Evolutionary conservation across 176 grass and related monocot species (phyloP), one percentile per base, ranked within the genome.

Genomic region (Rhynchospora tenuis): DNA sequence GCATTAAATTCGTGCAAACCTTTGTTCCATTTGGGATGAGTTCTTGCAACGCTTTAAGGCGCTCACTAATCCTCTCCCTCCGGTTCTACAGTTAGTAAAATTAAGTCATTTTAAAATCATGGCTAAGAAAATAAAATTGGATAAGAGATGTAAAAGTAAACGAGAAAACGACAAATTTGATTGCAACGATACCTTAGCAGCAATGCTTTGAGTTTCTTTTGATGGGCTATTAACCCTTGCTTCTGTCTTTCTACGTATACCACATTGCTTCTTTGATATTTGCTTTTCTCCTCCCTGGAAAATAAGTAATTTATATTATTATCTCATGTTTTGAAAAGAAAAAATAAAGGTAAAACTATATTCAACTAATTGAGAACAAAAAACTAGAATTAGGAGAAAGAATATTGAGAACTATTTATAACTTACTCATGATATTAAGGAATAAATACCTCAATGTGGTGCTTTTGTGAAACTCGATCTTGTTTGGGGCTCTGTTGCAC

Each of bases 21-120:
- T 92, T 92, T 22, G 52, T 74, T 43, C 93, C 93, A 66, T 87
- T 90, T n/a, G 93, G 88, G 46, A 95, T 84, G 51, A 95, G 86
- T 64, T 95, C 86, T 89, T 95, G 93, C 38, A 95, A 71, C 42
- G 44, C 83, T 72, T 75, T 92, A 33, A 90, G 88, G 23, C 88
- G 74, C 57, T 91, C 92, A 48, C 86, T 90, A 55, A 94, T 92
- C 75, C 75, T 82, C 87, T 94, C 83, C 4, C 92, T 83, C 13
- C 90, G 88, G 51, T 82, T 87, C 93, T 92, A 63, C 43, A 85
- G 14, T 45, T 22, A 0, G 12, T n/a, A 82, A 66, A 19, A 66
- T 6, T 24, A 66, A 50, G 51, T 24, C n/a, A 65, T 17, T 63
- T 64, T 50, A 17, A 48, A 19, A 44, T 66, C 79, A 47, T 64